These are phyloP conservation scores for Pyrenopolyporus hunteri DNA, from an alignment of 495 filamentous ascomycete genomes.

Conservation along the genomic window DNA sequence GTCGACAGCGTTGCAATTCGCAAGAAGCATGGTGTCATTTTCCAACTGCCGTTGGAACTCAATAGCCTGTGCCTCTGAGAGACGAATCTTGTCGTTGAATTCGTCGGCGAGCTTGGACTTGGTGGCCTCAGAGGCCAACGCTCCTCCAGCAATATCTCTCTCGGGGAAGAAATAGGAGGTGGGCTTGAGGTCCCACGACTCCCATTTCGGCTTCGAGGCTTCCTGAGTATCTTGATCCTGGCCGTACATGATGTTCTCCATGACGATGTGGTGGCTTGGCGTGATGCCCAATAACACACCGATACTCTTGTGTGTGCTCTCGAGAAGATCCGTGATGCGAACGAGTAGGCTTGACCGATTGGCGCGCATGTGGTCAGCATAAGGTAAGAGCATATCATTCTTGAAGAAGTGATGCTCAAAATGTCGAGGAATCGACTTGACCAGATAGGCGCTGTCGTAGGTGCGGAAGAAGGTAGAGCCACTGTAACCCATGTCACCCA, in stretches of 20 bases:
- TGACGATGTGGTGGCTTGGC: slow-evolving; percentile 71
- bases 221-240: slow-evolving; percentile 49
- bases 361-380: slow-evolving; percentile 63
- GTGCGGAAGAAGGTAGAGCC: slow-evolving; percentile 76
- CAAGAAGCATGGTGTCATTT: slow-evolving; percentile 64
- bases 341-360: slow-evolving; percentile 65
- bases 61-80: slow-evolving; percentile 57
- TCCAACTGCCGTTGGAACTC: slow-evolving; percentile 56
- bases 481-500: slow-evolving; percentile 66
- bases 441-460: slow-evolving; percentile 62
- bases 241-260: slow-evolving; percentile 73
- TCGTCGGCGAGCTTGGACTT: slow-evolving; percentile 64
- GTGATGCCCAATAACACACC: slow-evolving; percentile 60
- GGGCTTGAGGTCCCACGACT: slow-evolving; percentile 74
- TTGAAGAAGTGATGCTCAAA: slow-evolving; percentile 74
- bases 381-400: slow-evolving; percentile 64
- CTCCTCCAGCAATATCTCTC: slow-evolving; percentile 66
- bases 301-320: slow-evolving; percentile 57
- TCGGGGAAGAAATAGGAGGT: slow-evolving; percentile 75
- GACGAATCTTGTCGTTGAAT: slow-evolving; percentile 67
- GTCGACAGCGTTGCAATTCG: slow-evolving; percentile 66
- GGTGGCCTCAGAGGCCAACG: slow-evolving; percentile 63
- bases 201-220: slow-evolving; percentile 57
- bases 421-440: slow-evolving; percentile 69
- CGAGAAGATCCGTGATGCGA: slow-evolving; percentile 71